phyloP scores from a whole-genome alignment of 345 rosid species.

The Trapa incisa region DNA sequence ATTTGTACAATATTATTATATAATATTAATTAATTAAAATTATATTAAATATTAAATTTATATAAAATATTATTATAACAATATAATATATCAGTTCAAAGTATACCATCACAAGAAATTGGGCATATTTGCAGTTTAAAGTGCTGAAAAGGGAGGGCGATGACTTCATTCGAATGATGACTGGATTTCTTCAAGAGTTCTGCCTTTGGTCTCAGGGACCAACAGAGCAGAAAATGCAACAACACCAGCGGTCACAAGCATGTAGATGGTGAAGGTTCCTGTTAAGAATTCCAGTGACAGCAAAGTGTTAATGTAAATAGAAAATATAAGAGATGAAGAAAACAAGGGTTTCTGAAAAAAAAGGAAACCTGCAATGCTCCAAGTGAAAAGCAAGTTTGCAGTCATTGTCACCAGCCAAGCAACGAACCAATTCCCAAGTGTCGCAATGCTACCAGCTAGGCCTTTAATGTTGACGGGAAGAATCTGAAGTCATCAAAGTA shows the following conservation, averaged over 20 bases:
- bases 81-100: too few relatives aligned
- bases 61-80: too few relatives aligned
- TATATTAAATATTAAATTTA: too few relatives aligned
- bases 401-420: slow-evolving; percentile 71
- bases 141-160: neutral
- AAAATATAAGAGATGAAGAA: neutral
- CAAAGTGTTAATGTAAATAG: neutral
- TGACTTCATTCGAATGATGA: slow-evolving; percentile 27
- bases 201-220: slow-evolving; percentile 41
- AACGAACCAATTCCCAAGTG: slow-evolving; percentile 66
- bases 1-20: too few relatives aligned
- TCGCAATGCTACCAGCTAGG: slow-evolving; percentile 87
- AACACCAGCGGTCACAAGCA: slow-evolving; percentile 18
- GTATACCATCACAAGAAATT: too few relatives aligned
- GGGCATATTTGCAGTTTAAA: neutral
- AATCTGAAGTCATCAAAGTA: slow-evolving; percentile 40
- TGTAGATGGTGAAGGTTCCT: slow-evolving; percentile 34
- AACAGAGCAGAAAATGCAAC: slow-evolving; percentile 19
- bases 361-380: slow-evolving; percentile 78
- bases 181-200: slow-evolving; percentile 38
- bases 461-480: slow-evolving; percentile 84
- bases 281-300: neutral
- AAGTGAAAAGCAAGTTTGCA: slow-evolving; percentile 69
- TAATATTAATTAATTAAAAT: too few relatives aligned
- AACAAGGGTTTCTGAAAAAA: slow-evolving; percentile 13